A percentile compares a stretch with the other conserved stretches of the same genome.
Evolutionary conservation across 495 filamentous ascomycete genomes (phyloP).

Genomic region (Viridothelium virens): DNA sequence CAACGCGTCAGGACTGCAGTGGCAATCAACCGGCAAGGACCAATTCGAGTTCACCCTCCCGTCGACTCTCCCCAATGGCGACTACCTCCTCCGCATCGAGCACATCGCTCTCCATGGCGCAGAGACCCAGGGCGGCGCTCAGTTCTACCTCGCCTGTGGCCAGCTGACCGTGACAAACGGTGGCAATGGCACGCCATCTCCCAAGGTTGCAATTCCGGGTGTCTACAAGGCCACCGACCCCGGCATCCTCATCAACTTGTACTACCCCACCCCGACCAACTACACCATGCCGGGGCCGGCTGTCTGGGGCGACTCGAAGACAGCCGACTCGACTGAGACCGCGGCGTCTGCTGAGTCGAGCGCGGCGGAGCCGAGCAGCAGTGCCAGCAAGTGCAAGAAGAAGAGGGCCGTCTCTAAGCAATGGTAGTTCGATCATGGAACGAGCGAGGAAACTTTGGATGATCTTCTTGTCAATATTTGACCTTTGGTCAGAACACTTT

Average conservation of each 20-base stretch:
- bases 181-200: conserved; percentile 41
- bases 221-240: conserved; percentile 45
- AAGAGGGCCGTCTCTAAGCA: neutral
- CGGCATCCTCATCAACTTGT: conserved; percentile 43
- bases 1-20: conserved; percentile 23
- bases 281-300: conserved; percentile 4
- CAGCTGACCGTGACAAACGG: conserved; percentile 52
- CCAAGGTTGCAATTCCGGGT: conserved; percentile 44
- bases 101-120: conserved; percentile 38
- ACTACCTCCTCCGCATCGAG: conserved; percentile 27
- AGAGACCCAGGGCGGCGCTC: conserved; percentile 36
- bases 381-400: neutral
- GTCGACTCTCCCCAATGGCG: conserved; percentile 25
- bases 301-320: conserved; percentile 8
- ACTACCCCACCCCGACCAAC: conserved; percentile 19
- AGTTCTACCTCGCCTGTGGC: conserved; percentile 50
- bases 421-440: neutral
- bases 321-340: neutral
- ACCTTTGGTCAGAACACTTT: no score
- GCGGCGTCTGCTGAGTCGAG: neutral
- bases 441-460: neutral
- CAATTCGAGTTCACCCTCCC: conserved; percentile 39
- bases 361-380: neutral
- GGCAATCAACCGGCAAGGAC: conserved; percentile 21
- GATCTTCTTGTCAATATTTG: neutral